Base-by-base conservation (phyloP, 148 eudicot genomes). In the Chenopodium suecicum region DNA sequence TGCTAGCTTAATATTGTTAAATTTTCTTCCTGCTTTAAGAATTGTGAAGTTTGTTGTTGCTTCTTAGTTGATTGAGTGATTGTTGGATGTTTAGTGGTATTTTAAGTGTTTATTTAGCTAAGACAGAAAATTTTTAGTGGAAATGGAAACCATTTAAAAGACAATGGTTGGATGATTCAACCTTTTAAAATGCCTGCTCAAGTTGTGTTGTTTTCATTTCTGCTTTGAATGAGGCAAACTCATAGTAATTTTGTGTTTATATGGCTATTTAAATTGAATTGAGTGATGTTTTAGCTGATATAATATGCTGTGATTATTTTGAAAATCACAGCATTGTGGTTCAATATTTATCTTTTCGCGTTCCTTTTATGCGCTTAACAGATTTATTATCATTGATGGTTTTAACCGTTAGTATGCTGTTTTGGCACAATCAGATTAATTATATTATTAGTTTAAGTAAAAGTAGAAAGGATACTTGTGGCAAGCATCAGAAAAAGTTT, bases 401-500 rank as follows among this genome's bases (percentile, higher is more conserved):
- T 54, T 34, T 54, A 14, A 0, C n/a, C 16, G 58, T 56, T 13
- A 65, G 13, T 16, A 14, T 9, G n/a, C 46, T 14, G 4, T 20
- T 32, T 32, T 7, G 11, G 46, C 10, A 7, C 72, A 69, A 69
- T 69, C 9, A 2, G 22, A 10, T 9, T 31, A 72, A 72, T 19
- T 19, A 62, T 48, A 74, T 67, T 41, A 41, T 41, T 41, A n/a
- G 37, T 34, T 34, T 3, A 34, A 23, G 34, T 19, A 4, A 11
- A 34, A 76, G 66, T 80, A 34, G 81, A 84, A 48, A 81, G 81
- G 62, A 77, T 84, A 68, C 77, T 56, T 81, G 75, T 65, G 41
- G 81, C 50, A 76, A 77, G 79, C 84, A 84, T 81, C 81, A 64
- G n/a, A 32, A 34, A 74, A 81, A 77, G 50, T 77, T 78, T 76